Base-by-base conservation (phyloP, 768 basidiomycete species). In the Trametes villosa region DNA sequence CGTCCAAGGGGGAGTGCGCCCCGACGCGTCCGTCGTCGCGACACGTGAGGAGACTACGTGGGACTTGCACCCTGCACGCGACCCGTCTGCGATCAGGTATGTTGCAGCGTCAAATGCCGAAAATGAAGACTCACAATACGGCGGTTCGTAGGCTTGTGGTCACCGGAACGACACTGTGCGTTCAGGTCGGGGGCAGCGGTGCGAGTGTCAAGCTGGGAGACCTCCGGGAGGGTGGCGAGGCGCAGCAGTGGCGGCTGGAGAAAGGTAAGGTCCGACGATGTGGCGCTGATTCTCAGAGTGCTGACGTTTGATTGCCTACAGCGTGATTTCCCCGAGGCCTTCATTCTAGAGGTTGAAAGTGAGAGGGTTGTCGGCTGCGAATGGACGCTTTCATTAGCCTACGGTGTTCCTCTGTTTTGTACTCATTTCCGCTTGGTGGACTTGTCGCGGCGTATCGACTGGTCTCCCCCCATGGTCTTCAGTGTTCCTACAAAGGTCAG, bases 1-100 rank as follows among this genome's bases (percentile, higher is more conserved):
- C 9, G 59, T 78, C 5, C 72, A 71, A 0, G 81, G 77, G 9
- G 47, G 70, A 3, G 50, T 62, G 6, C 38, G 53, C 7, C 36
- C 46, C 12, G 13, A 41, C 1, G 71, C 74, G 2, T 73, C 59
- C n/a, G 68, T 85, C 36, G 65, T 83, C 12, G 82, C 75, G 2
- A 64, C 65, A 3, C 47, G 71, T 1, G 67, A 72, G 0, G 78
- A 79, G 5, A 77, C 75, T 31, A 67, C 70, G 30, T 87, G 86
- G 86, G 74, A 81, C 62, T 75, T 86, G 64, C 78, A 79, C 73
- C 75, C 73, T 26, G 82, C 83, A 38, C 71, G 77, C 15, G 62
- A 67, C 12, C 63, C 71, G 0, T 70, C 73, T 4, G 67, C 68
- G 0, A 78, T 79, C 66, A 75, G 85, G 85, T 84, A 18, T 24